Base-by-base conservation (phyloP, 2,329 filamentous ascomycete genomes). In the Pseudonectria foliicola region DNA sequence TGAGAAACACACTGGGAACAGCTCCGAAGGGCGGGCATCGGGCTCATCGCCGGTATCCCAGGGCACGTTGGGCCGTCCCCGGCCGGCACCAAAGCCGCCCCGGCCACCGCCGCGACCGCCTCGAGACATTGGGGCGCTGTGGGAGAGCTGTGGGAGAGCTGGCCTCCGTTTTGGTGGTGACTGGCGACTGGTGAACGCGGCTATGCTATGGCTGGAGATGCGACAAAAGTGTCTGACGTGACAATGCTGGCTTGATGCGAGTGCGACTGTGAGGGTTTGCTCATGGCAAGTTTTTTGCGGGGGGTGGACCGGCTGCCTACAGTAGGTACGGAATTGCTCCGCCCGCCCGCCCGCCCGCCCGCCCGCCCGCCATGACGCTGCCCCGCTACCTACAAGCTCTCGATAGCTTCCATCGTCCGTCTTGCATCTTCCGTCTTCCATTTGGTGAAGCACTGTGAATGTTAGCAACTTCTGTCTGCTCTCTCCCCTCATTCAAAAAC, bases 11-110 rank as follows among this genome's bases (percentile, higher is more conserved):
- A 75, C 73, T 0, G 75, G 74, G 40, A 78, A 78, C 8, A 74
- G 67, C 45, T 78, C 74, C n/a, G 71, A 71, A 6, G 75, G 75
- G 23, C 70, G 64, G 33, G 67, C 67, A 52, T 76, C 71, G 7
- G 71, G 68, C 44, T 77, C 74, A 43, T 75, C 71, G 27, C 67
- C 62, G 13, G 58, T 64, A 29, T 68, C 67, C 68, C 73, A 77
- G 0, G 73, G 67, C 35, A 74, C 62, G 18, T 66, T 64, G 10
- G 64, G 66, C 13, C 64, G 55, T 30, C 68, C 64, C 33, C 68
- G 54, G n/a, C 62, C 61, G 30, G 68, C 68, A 35, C 69, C 68
- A 39, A 68, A 62, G 27, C 63, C 67, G 31, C 69, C 68, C 33
- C 73, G 66, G 25, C 70, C 67, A 44, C 70, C 67, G 45, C 73